Evolutionary conservation across 305 asterid genomes (phyloP).

Genomic region (Salvia sclarea): DNA sequence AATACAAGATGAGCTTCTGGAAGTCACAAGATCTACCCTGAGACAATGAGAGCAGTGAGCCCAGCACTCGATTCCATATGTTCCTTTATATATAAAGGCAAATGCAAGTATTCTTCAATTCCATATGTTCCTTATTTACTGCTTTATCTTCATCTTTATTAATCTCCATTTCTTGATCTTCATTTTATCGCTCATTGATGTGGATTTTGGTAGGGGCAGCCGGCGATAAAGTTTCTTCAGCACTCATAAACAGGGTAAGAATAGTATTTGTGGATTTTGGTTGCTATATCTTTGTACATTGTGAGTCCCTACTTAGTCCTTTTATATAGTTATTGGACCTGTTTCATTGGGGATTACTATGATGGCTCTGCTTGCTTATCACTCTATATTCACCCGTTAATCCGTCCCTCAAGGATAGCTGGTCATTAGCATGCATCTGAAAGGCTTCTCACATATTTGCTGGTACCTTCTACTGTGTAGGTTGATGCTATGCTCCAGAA

Average conservation of each 20-base stretch:
- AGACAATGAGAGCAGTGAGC: conserved; percentile 46
- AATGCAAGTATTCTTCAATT: too few species aligned
- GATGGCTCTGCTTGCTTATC: too few species aligned
- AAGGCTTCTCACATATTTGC: conserved; percentile 27
- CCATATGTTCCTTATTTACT: too few species aligned
- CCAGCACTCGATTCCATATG: conserved; percentile 51
- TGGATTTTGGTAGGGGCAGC: too few species aligned
- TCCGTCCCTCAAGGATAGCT: neutral
- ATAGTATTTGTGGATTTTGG: conserved; percentile 23
- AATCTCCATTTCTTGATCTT: too few species aligned
- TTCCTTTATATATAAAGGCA: too few species aligned
- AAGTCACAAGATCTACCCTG: conserved; percentile 19
- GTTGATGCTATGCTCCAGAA: conserved; percentile 98
- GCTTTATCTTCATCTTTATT: too few species aligned
- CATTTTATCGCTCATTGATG: too few species aligned
- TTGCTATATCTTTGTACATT: conserved; percentile 18
- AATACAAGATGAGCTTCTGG: conserved; percentile 34
- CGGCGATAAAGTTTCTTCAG: conserved; percentile 83
- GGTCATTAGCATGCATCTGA: neutral
- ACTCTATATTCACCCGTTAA: too few species aligned
- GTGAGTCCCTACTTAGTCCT: neutral
- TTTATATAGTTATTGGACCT: conserved; percentile 11
- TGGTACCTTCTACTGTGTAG: conserved; percentile 45
- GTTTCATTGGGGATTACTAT: conserved; percentile 17
- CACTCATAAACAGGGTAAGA: conserved; percentile 86